Evolutionary conservation across 2,329 filamentous ascomycete genomes (phyloP).

Genomic region (Pseudocercospora fuligena): DNA sequence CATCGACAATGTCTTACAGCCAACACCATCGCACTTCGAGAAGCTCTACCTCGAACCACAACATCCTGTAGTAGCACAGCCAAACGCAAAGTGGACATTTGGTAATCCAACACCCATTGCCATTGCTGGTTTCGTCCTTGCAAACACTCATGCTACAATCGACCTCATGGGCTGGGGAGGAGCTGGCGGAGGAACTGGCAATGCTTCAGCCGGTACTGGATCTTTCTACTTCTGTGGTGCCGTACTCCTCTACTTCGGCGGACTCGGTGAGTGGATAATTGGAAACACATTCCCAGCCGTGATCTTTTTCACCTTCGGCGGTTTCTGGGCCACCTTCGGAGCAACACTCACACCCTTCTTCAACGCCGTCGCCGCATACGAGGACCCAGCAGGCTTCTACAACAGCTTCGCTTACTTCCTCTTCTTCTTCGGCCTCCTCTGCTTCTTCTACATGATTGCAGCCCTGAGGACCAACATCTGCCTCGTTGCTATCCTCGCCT

Average conservation of each 20-base stretch:
- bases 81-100: constrained; percentile 13
- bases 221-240: constrained; percentile 23
- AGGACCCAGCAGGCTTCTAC: constrained; percentile 20
- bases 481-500: constrained; percentile 28
- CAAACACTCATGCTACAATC: constrained; percentile 27
- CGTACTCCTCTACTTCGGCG: constrained; percentile 19
- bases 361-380: constrained; percentile 6
- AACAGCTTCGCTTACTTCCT: constrained; percentile 22
- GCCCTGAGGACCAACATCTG: constrained; percentile 30
- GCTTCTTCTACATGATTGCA: constrained; percentile 26
- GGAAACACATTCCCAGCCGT: constrained; percentile 62
- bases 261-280: constrained; percentile 45
- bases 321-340: constrained; percentile 56
- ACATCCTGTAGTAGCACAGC: neutral
- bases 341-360: constrained; percentile 13
- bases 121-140: constrained; percentile 28
- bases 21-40: constrained; percentile 13
- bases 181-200: constrained; percentile 24
- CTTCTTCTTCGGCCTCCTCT: constrained; percentile 28
- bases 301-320: constrained; percentile 58
- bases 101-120: constrained; percentile 28
- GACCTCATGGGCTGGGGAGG: constrained; percentile 30
- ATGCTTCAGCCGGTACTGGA: constrained; percentile 20
- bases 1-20: neutral
- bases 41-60: constrained; percentile 7